These are phyloP conservation scores for Tulasnella calospora DNA, from an alignment of 768 basidiomycete species.

Conservation along the genomic window DNA sequence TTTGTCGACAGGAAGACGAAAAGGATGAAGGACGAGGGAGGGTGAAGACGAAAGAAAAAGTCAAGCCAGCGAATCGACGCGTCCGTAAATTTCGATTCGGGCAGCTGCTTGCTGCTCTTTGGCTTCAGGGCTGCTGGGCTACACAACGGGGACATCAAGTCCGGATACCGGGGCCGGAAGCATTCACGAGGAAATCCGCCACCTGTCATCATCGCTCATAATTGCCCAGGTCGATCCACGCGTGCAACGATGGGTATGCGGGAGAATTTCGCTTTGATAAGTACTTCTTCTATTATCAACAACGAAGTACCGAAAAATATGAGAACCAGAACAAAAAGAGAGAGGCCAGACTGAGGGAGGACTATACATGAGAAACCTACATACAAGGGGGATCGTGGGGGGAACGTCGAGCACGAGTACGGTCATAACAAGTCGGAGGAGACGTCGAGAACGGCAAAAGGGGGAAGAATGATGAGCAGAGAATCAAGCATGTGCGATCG, in stretches of 20 bases:
- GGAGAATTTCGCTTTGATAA: neutral
- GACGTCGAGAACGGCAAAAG: conserved; percentile 21
- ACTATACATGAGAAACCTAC: neutral
- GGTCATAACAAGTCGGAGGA: neutral
- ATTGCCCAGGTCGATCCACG: neutral
- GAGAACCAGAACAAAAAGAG: neutral
- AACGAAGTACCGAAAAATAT: neutral
- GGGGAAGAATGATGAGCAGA: neutral
- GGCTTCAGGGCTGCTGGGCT: neutral
- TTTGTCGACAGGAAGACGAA: neutral
- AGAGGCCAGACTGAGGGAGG: conserved; percentile 1
- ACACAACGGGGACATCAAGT: neutral
- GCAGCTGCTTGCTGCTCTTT: conserved; percentile 1
- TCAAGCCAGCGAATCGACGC: neutral
- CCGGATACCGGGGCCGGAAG: neutral
- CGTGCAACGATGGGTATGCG: neutral
- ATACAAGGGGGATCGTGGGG: neutral
- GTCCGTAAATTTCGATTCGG: conserved; percentile 4
- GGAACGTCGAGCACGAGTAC: neutral
- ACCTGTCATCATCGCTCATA: neutral
- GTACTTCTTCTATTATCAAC: neutral
- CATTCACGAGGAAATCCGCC: neutral
- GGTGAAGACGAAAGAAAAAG: neutral
- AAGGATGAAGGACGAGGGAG: neutral
- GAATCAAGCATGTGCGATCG: conserved; percentile 1